Base-by-base conservation (phyloP, 1,284 basidiomycete genomes). In the Tremellales sp. region DNA sequence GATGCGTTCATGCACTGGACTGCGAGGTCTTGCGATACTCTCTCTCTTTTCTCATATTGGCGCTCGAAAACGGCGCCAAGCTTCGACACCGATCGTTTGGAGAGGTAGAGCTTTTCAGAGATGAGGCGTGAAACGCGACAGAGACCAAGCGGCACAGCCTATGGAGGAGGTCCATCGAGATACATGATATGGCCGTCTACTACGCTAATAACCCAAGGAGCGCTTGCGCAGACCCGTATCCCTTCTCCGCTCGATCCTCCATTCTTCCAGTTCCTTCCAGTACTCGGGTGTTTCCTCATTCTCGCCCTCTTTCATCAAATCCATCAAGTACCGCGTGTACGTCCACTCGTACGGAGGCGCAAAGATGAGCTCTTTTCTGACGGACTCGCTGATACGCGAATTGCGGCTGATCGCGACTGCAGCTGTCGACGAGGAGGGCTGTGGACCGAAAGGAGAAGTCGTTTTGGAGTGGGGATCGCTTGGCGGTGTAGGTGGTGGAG, bases 261-360 rank as follows among this genome's bases (percentile, higher is more conserved):
- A 63, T 6, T 42, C 40, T 42, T 63, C 61, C 7, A 62, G 49
- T 27, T 44, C 43, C 49, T 52, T 58, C 62, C 62, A 65, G 31
- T 48, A 33, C 11, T 61, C 54, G 27, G 61, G 54, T 46, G 50
- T 31, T 41, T 56, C 27, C 48, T 41, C 24, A n/a, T 17, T 17
- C 39, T 68, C 64, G 13, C 58, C 67, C 39, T 61, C 62, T 2
- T 25, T 27, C 50, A 62, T 65, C 22, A 69, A 45, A 4, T 51
- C 45, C 57, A 69, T 61, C 15, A 71, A 45, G 41, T 54, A 71
- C 48, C 68, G 61, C 17, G 55, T 52, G 40, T 69, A 71, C 4
- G 33, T 48, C 55, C 58, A 68, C 46, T 71, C 68, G 57, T 66
- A 69, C 12, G 64, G 65, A 10, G 58, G 54, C 1, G 62, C 66